Conservation (phyloP, 2,329 filamentous ascomycete species). For the Exophiala spinifera region DNA sequence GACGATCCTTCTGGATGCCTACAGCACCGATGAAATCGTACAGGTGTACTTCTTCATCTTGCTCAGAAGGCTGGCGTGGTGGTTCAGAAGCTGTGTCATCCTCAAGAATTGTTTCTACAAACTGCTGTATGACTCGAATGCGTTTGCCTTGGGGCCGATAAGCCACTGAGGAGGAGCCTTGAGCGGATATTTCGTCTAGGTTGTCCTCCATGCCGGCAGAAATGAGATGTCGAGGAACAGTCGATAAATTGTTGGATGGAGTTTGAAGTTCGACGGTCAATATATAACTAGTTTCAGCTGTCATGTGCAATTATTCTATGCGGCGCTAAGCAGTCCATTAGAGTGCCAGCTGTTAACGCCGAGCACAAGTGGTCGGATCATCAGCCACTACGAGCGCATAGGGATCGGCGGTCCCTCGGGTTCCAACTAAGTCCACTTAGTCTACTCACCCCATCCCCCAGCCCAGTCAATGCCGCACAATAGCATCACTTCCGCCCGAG, state of each 20-base stretch:
- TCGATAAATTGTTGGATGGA: no score
- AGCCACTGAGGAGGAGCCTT: background rate
- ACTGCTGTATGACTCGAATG: background rate
- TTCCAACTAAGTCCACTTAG: background rate
- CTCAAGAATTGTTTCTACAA: background rate
- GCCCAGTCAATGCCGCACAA: background rate
- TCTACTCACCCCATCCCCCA: no score
- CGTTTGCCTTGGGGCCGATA: background rate
- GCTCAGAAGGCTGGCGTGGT: background rate
- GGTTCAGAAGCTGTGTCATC: background rate
- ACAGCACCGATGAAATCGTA: slow-evolving; percentile 1
- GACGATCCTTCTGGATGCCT: background rate
- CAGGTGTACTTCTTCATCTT: background rate
- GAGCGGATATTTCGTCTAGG: background rate
- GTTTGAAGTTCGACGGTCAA: no score
- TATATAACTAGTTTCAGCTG: background rate
- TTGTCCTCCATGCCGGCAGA: background rate
- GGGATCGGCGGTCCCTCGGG: background rate
- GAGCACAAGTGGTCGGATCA: background rate
- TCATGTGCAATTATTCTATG: background rate
- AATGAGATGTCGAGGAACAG: background rate
- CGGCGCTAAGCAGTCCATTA: background rate
- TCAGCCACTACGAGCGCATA: background rate
- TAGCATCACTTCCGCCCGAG: background rate
- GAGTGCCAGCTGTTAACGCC: background rate